Percentiles rank a stretch among this genome's conserved stretches.
Conservation (phyloP, 2,329 filamentous ascomycete genomes). For the Talaromyces sp. region DNA sequence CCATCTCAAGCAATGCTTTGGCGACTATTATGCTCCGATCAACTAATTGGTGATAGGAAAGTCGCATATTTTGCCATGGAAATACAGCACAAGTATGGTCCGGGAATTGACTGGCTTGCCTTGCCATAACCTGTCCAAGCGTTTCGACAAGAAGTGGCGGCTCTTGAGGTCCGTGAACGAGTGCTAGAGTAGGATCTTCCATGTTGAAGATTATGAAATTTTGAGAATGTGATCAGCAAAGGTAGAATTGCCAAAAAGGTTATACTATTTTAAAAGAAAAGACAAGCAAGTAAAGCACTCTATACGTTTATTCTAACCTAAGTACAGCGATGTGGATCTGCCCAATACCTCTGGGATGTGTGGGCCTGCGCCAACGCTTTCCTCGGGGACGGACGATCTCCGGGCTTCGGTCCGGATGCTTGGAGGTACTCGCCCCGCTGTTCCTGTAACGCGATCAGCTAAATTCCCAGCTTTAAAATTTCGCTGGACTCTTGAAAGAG, state of each 20-base stretch:
- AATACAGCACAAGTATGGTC: slow-evolving; percentile 16
- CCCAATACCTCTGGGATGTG: neutral
- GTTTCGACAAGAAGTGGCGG: slow-evolving; percentile 24
- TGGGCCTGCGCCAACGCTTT: neutral
- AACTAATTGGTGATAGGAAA: slow-evolving; percentile 25
- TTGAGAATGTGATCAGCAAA: neutral
- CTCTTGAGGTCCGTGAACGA: slow-evolving; percentile 23
- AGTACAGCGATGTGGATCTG: no score
- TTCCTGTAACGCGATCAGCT: no score
- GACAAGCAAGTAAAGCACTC: no score
- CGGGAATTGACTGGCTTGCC: slow-evolving; percentile 18
- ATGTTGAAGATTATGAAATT: neutral
- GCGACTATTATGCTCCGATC: slow-evolving; percentile 38
- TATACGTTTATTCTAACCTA: no score
- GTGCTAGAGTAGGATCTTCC: slow-evolving; percentile 11
- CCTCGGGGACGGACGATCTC: neutral
- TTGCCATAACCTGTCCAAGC: slow-evolving; percentile 22
- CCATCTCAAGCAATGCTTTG: slow-evolving; percentile 64
- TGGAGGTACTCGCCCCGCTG: neutral
- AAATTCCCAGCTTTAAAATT: neutral
- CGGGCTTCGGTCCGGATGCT: slow-evolving; percentile 17
- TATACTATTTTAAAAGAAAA: neutral
- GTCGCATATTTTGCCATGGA: slow-evolving; percentile 23
- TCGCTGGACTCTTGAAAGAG: no score
- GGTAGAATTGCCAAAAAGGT: neutral